Percentiles rank a stretch among this genome's conserved stretches.
phyloP scores from a whole-genome alignment of 2,329 filamentous ascomycete species.

The Aspergillus puulaauensis region DNA sequence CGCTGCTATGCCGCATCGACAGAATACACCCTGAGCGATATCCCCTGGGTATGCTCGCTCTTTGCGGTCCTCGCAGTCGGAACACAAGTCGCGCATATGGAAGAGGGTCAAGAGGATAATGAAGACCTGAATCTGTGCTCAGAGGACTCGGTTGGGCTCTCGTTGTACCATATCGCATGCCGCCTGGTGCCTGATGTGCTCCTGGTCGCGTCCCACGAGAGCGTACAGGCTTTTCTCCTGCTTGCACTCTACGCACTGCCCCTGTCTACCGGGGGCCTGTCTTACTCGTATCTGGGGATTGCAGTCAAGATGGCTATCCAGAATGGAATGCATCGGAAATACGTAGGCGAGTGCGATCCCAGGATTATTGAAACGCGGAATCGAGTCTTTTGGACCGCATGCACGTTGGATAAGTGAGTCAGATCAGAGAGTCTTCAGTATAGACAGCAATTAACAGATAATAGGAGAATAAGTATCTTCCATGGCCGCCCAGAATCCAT shows the following conservation, averaged over 20 bases:
- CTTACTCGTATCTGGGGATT: slow-evolving; percentile 54
- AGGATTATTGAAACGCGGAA: slow-evolving; percentile 50
- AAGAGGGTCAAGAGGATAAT: slow-evolving; percentile 17
- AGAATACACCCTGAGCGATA: neutral
- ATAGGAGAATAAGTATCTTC: neutral
- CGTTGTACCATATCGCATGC: slow-evolving; percentile 53
- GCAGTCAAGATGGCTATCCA: slow-evolving; percentile 55
- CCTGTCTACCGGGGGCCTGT: slow-evolving; percentile 52
- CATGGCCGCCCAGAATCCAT: neutral
- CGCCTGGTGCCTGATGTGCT: slow-evolving; percentile 55
- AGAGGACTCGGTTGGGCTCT: slow-evolving; percentile 51
- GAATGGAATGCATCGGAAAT: slow-evolving; percentile 56
- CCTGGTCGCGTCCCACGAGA: slow-evolving; percentile 52
- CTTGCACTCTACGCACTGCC: slow-evolving; percentile 40
- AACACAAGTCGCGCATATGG: slow-evolving; percentile 37
- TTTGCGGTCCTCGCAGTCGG: slow-evolving; percentile 29
- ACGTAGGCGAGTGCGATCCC: slow-evolving; percentile 42
- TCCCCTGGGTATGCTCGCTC: neutral
- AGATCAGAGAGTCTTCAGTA: too few relatives aligned
- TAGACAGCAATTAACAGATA: too few relatives aligned
- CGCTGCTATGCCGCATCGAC: slow-evolving; percentile 16
- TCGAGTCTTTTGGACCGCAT: slow-evolving; percentile 55
- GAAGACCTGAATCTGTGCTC: slow-evolving; percentile 11
- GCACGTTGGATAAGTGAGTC: slow-evolving; percentile 51
- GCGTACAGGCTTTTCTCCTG: slow-evolving; percentile 51